phyloP scores from a whole-genome alignment of 1,284 basidiomycete genomes.

The Ceratobasidium papillatum region DNA sequence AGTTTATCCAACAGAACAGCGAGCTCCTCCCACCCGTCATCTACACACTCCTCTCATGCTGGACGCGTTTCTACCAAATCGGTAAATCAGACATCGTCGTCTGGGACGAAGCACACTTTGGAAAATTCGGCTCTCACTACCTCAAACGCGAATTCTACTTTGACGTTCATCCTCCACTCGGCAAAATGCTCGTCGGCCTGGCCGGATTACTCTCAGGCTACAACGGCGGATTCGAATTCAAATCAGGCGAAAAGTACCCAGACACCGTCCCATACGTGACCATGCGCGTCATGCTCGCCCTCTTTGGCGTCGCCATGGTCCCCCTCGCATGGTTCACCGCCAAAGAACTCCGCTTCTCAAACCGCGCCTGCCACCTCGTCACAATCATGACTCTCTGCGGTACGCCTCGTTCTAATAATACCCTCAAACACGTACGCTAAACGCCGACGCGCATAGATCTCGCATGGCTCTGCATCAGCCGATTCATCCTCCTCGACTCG shows the following conservation, averaged over 20 bases:
- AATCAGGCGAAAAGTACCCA: slow-evolving; percentile 89
- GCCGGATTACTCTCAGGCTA: slow-evolving; percentile 92
- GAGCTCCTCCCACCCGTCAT: slow-evolving; percentile 83
- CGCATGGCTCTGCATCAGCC: slow-evolving; percentile 94
- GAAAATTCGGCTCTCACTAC: slow-evolving; percentile 97
- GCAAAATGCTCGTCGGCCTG: slow-evolving; percentile 98
- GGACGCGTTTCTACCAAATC: slow-evolving; percentile 94
- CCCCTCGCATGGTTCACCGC: slow-evolving; percentile 97
- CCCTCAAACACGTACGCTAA: neutral
- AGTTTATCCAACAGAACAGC: slow-evolving; percentile 82
- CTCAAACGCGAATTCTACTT: slow-evolving; percentile 96
- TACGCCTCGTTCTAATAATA: slow-evolving; percentile 55
- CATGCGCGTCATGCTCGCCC: slow-evolving; percentile 94
- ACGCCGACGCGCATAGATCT: slow-evolving; percentile 68
- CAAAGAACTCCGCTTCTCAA: slow-evolving; percentile 93
- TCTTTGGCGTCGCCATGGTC: slow-evolving; percentile 94
- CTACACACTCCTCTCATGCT: slow-evolving; percentile 93
- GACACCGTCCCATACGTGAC: slow-evolving; percentile 88
- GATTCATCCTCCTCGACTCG: slow-evolving; percentile 97
- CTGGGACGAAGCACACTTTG: slow-evolving; percentile 99
- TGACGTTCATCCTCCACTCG: slow-evolving; percentile 96
- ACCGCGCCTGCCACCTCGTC: slow-evolving; percentile 88
- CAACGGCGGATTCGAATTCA: slow-evolving; percentile 92
- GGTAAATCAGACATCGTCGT: slow-evolving; percentile 89
- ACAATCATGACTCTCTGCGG: slow-evolving; percentile 93